Percentiles rank a stretch among this genome's conserved stretches.
These are phyloP conservation scores for Pascua sp. DNA, from an alignment of 1,284 basidiomycete genomes.

Conservation along the genomic window DNA sequence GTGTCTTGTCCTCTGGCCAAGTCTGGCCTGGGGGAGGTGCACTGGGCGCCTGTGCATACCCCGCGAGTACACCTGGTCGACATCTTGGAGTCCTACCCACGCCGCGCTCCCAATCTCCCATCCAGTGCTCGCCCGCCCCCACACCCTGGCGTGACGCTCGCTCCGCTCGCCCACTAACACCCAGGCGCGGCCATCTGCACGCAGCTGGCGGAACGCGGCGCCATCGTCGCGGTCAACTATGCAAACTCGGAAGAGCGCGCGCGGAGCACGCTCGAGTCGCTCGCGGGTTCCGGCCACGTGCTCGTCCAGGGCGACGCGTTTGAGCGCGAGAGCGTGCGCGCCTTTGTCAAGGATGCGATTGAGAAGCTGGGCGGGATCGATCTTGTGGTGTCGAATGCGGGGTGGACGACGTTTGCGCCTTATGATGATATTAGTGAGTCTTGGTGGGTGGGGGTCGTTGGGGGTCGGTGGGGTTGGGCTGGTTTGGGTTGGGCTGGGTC, in stretches of 20 bases:
- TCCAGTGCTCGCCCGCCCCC: too few species aligned
- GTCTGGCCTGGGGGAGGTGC: too few species aligned
- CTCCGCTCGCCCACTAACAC: not conserved
- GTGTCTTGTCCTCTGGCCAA: too few species aligned
- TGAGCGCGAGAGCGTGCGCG: conserved; percentile 18
- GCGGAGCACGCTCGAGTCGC: conserved; percentile 12
- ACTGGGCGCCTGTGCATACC: too few species aligned
- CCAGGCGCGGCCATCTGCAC: conserved; percentile 15
- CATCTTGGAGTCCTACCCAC: too few species aligned
- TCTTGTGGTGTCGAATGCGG: conserved; percentile 24
- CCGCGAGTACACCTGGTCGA: too few species aligned
- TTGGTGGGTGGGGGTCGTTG: not conserved
- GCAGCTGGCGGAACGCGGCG: conserved; percentile 20
- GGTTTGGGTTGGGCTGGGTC: not conserved
- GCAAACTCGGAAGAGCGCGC: conserved; percentile 17
- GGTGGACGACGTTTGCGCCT: conserved; percentile 24
- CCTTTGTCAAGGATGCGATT: conserved; percentile 14
- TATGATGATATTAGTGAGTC: conserved; percentile 23
- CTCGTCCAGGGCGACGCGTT: conserved; percentile 24
- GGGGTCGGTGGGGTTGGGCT: not conserved
- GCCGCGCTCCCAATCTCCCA: too few species aligned
- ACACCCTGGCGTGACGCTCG: too few species aligned
- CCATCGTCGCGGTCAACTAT: conserved; percentile 22
- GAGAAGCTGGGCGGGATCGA: conserved; percentile 21
- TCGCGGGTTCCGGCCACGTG: conserved; percentile 18